Evolutionary conservation across 2,329 filamentous ascomycete genomes (phyloP), one percentile per base, ranked within the genome.

Genomic region (Xenosphaeropsis pyriputrescens): DNA sequence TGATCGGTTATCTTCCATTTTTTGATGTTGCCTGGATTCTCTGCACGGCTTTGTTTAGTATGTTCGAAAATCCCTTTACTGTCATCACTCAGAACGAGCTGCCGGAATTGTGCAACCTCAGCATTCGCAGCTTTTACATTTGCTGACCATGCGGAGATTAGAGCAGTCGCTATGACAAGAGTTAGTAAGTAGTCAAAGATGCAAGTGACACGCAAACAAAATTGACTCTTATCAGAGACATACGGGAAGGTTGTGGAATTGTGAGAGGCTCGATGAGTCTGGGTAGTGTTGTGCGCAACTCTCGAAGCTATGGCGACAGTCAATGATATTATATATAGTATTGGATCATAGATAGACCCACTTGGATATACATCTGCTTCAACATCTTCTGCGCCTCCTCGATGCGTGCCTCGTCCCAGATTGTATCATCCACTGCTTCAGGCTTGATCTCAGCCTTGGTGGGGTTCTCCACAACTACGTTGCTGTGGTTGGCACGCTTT

Each of bases 1-100:
- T 78, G 63, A 29, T 79, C 70, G 39, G 61, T 65, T 15, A 71
- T 63, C 35, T 61, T 64, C 75, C 75, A 79, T 2, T 67, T 64
- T 46, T 64, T 69, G 44, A 79, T 75, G 4, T 65, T 69, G 36
- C 64, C 61, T 0, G 70, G 67, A 32, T 75, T 68, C 30, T 67
- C 63, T 38, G 65, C 58, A 14, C 64, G 64, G 46, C 73, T 76
- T 47, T 67, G 63, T 31, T 55, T 60, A 2, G 66, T 70, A 40
- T 68, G 63, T 9, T 67, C 61, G 38, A 79, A 58, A 9, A 73
- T 59, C 37, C 63, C 63, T 33, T 36, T 42, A 29, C 47, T 51
- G 29, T 55, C 44, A 12, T 50, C 46, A 17, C 47, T 42, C 5
- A 39, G 44, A 50, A 56, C 47, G 14, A 55, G 32, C 4, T 40